Conservation (phyloP, 2,329 filamentous ascomycete genomes). For the Fusarium sp. region DNA sequence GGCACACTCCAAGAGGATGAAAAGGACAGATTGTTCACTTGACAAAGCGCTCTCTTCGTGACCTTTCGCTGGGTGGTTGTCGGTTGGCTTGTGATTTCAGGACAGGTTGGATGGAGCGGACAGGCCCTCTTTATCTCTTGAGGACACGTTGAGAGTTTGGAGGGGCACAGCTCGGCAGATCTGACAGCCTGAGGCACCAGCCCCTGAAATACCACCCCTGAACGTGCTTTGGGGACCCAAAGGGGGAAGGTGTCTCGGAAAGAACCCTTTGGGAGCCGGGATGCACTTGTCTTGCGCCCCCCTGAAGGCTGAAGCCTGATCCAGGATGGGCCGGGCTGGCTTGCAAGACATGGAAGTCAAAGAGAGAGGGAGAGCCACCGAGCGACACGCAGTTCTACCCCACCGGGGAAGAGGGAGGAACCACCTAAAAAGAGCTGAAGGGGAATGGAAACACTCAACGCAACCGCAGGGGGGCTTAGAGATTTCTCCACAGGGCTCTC, state of each 20-base stretch:
- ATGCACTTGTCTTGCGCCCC: slow-evolving; percentile 10
- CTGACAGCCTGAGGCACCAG: slow-evolving; percentile 47
- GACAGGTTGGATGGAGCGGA: slow-evolving; percentile 39
- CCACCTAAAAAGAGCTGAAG: slow-evolving; percentile 23
- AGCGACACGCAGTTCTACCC: slow-evolving; percentile 17
- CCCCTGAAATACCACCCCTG: slow-evolving; percentile 37
- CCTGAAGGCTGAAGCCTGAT: background rate
- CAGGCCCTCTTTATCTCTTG: slow-evolving; percentile 52
- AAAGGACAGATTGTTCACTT: slow-evolving; percentile 47
- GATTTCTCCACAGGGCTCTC: slow-evolving; percentile 5
- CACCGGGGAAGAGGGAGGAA: background rate
- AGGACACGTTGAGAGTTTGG: slow-evolving; percentile 48
- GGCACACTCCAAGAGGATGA: slow-evolving; percentile 30
- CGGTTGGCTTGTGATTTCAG: slow-evolving; percentile 28
- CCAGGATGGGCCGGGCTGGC: slow-evolving; percentile 33
- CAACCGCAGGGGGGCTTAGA: slow-evolving; percentile 32
- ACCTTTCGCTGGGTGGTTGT: slow-evolving; percentile 32
- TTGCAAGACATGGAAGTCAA: slow-evolving; percentile 14
- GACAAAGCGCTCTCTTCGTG: slow-evolving; percentile 24
- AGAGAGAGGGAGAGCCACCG: slow-evolving; percentile 19
- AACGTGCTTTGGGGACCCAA: slow-evolving; percentile 18
- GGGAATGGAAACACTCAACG: slow-evolving; percentile 26
- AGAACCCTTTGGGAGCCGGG: slow-evolving; percentile 30
- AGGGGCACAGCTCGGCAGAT: slow-evolving; percentile 16
- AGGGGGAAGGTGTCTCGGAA: slow-evolving; percentile 27